Evolutionary conservation across 2,329 filamentous ascomycete genomes (phyloP), one percentile per base, ranked within the genome.

Genomic region (Verticillium nubilum): DNA sequence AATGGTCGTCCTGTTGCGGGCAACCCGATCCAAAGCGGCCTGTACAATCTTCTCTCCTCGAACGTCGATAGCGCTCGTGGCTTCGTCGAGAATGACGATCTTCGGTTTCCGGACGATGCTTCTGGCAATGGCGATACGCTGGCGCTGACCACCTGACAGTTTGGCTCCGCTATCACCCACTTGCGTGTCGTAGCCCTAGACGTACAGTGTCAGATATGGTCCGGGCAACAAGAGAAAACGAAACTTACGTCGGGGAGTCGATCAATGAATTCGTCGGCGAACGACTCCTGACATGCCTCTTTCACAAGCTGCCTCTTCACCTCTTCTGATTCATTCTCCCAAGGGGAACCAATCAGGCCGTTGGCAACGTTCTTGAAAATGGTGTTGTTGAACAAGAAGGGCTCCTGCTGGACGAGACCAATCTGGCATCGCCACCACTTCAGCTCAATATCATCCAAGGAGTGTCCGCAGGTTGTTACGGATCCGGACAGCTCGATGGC

Each of bases 141-240:
- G 91, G n/a, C 90, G 84, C 70, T 96, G 91, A 1, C 92, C 92
- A n/a, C 91, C 89, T 12, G 88, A 92, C 1, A 96, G 76, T 69
- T 90, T 91, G 54, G 89, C 87, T 4, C 91, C 91, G 28, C 83
- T 83, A 68, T 94, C 90, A 1, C 91, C 91, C 1, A 95, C 90
- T 9, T 83, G 73, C 0, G 91, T 92, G 4, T 88, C 81, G 67
- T 93, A 93, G 1, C 86, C 84, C 76, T 90, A 9, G 13, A 3
- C 52, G 28, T 7, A 47, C 17, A 26, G 31, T 58, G 26, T 71
- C 63, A 55, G 13, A 17, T 31, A 12, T 33, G 35, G 42, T n/a
- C 2, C 3, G 2, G 12, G 19, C 25, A 19, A 12, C 4, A 28
- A 5, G n/a, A 23, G 52, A 23, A 4, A 23, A 28, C 12, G 28